A percentile compares a stretch with the other conserved stretches of the same genome.
Conservation (phyloP, 352 stramenopile species). For the Pythium chondricola region DNA sequence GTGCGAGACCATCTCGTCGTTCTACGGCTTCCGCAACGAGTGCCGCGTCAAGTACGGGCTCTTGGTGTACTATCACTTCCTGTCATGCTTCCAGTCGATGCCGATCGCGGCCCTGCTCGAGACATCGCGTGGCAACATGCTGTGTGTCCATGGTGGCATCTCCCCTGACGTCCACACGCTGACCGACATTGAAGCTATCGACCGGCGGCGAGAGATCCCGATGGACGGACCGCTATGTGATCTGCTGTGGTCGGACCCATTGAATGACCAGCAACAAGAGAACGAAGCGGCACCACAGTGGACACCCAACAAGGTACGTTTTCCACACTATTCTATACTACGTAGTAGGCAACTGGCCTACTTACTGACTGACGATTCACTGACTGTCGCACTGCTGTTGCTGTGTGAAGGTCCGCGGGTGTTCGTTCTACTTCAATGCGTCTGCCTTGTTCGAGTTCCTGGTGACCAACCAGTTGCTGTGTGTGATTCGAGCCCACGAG, state of each 20-base stretch:
- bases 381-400: not conserved
- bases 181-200: slow-evolving; percentile 46
- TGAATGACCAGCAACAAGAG: slow-evolving; percentile 12
- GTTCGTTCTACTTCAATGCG: slow-evolving; percentile 88
- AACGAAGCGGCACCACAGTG: slow-evolving; percentile 15
- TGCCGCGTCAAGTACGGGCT: slow-evolving; percentile 78
- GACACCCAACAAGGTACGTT: slow-evolving; percentile 28
- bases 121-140: slow-evolving; percentile 37
- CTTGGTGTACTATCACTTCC: slow-evolving; percentile 75
- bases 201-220: slow-evolving; percentile 57
- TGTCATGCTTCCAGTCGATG: slow-evolving; percentile 72
- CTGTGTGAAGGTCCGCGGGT: slow-evolving; percentile 44
- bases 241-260: slow-evolving; percentile 67
- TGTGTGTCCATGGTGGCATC: slow-evolving; percentile 70
- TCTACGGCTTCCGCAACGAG: slow-evolving; percentile 80
- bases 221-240: slow-evolving; percentile 61
- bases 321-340: not conserved
- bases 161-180: slow-evolving; percentile 50
- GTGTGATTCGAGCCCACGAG: slow-evolving; percentile 77
- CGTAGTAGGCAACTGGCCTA: too few relatives aligned
- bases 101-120: slow-evolving; percentile 51
- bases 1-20: slow-evolving; percentile 81
- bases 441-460: slow-evolving; percentile 68
- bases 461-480: slow-evolving; percentile 50
- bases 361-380: not conserved